Evolutionary conservation across 768 basidiomycete genomes (phyloP), one percentile per base, ranked within the genome.

Genomic region (Lepiota venenata): DNA sequence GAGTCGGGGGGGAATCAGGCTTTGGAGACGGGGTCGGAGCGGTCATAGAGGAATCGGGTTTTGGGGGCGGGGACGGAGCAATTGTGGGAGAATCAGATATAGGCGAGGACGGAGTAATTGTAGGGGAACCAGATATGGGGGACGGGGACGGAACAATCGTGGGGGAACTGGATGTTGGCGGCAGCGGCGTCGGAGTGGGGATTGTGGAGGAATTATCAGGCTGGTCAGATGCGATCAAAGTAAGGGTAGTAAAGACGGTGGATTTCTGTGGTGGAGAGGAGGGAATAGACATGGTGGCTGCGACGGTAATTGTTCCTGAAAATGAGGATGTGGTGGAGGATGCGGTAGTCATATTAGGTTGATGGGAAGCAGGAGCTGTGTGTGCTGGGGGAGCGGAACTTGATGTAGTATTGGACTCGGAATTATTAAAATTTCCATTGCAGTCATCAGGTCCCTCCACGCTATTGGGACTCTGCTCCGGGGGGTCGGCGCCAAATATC

Each of bases 401-500:
- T 6, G 10, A 36, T 21, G n/a, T 29, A 12, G 36, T 48, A 25
- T 20, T 22, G 10, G 25, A 15, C 8, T 32, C 36, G 1, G 42
- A 21, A 37, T 15, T 38, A 8, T n/a, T 41, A 25, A 25, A 2
- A 5, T 25, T 15, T 27, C 21, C 29, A 14, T 46, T 38, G 20
- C 16, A 42, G 16, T 41, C 16, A 20, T 14, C 27, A 25, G 42
- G 25, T 25, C 5, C 25, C 2, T 25, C 25, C 25, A 5, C 25
- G 25, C 5, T 12, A 37, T 4, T 27, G 16, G 16, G 35, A 16
- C 36, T 10, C 8, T 32, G 4, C 10, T 32, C 32, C 2, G 32
- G 32, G 8, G 18, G 40, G 8, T 16, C 45, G 29, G 65, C 58
- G 29, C 69, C 68, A 10, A 67, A 63, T 14, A 79, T 63, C 4